A percentile compares a stretch with the other conserved stretches of the same genome.
Evolutionary conservation across 164 flowering plant genomes (phyloP).

Genomic region (Macadamia integrifolia): DNA sequence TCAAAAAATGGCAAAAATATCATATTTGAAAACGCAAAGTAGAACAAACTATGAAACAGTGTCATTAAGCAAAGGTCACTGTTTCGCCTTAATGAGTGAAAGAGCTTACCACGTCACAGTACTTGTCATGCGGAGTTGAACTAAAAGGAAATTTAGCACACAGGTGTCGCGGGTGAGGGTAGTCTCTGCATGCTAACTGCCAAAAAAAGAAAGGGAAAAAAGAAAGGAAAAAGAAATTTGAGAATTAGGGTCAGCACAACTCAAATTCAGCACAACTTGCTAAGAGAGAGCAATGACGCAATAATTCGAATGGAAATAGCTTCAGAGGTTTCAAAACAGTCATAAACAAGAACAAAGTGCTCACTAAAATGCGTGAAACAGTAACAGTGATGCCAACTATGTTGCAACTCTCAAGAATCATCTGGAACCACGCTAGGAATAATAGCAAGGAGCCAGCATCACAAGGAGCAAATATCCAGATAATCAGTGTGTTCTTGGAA

Average conservation of each 20-base stretch:
- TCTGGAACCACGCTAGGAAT: too few species aligned
- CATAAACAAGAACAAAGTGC: too few species aligned
- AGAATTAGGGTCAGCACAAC: not conserved
- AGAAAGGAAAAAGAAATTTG: not conserved
- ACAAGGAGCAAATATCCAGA: too few species aligned
- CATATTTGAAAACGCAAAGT: not conserved
- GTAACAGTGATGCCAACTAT: too few species aligned
- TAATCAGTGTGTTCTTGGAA: too few species aligned
- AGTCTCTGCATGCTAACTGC: slow-evolving; percentile 95
- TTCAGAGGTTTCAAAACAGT: too few species aligned
- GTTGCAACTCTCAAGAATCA: too few species aligned
- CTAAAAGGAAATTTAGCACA: slow-evolving; percentile 67
- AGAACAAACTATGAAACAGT: not conserved
- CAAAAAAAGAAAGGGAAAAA: slow-evolving; percentile 4
- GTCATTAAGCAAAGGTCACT: not conserved
- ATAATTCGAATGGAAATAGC: too few species aligned
- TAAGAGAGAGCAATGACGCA: too few species aligned
- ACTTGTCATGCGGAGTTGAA: slow-evolving; percentile 52
- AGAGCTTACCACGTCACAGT: slow-evolving; percentile 56
- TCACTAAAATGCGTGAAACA: too few species aligned
- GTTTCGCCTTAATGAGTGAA: not conserved
- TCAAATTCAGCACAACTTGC: too few species aligned
- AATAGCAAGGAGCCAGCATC: too few species aligned
- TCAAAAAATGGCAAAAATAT: not conserved
- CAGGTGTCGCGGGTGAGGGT: slow-evolving; percentile 73